Evolutionary conservation across 495 filamentous ascomycete genomes (phyloP).

Genomic region (Xylaria scruposa): DNA sequence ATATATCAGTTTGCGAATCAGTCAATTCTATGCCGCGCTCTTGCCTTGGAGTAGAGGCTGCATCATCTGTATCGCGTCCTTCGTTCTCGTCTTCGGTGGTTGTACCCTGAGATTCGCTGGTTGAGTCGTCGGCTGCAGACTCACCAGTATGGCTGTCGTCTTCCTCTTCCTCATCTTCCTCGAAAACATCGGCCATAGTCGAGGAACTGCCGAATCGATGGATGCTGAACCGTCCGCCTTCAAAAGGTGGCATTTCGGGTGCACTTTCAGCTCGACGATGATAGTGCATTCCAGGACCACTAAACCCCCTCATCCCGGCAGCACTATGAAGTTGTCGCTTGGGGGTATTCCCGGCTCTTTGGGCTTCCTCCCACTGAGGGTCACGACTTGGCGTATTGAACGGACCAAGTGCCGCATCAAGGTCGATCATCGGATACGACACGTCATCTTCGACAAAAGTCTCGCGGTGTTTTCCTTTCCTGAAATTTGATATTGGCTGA

Average conservation of each 20-base stretch:
- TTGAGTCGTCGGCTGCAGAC: conserved; percentile 35
- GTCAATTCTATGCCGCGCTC: conserved; percentile 29
- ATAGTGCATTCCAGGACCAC: conserved; percentile 84
- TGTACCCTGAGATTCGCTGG: conserved; percentile 30
- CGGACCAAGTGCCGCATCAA: conserved; percentile 93
- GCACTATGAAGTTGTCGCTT: conserved; percentile 90
- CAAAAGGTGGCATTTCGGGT: conserved; percentile 85
- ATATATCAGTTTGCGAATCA: conserved; percentile 20
- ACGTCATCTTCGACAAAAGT: conserved; percentile 57
- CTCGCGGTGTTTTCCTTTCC: conserved; percentile 17
- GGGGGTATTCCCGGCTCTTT: conserved; percentile 63
- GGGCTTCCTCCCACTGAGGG: conserved; percentile 62
- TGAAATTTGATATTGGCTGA: not conserved
- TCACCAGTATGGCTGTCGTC: conserved; percentile 36
- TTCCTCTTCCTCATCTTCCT: conserved; percentile 93
- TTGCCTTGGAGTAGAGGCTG: conserved; percentile 38
- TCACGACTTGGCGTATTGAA: conserved; percentile 80
- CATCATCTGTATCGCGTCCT: conserved; percentile 30
- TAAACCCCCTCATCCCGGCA: conserved; percentile 74
- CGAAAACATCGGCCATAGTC: conserved; percentile 88
- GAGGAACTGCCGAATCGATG: conserved; percentile 67
- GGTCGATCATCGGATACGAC: conserved; percentile 83
- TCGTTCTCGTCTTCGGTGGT: conserved; percentile 36
- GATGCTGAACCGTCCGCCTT: conserved; percentile 66
- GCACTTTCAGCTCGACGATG: conserved; percentile 93